phyloP scores from a whole-genome alignment of 441 rosid genomes.

The Croton setiger region DNA sequence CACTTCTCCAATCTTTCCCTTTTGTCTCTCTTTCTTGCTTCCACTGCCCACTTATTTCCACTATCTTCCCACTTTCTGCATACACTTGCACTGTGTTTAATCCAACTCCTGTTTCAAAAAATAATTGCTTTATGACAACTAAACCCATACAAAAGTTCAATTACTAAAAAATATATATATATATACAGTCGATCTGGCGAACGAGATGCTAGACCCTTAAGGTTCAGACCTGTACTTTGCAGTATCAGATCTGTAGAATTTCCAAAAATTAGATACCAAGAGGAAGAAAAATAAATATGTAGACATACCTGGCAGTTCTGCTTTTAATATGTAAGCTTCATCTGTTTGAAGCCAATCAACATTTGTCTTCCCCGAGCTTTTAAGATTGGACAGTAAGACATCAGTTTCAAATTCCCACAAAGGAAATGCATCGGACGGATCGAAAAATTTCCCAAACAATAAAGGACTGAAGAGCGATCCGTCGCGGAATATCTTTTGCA shows the following conservation, averaged over 20 bases:
- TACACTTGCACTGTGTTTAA: conserved; percentile 39
- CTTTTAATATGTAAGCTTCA: conserved; percentile 62
- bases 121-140: no score
- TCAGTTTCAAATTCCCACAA: conserved; percentile 86
- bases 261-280: no score
- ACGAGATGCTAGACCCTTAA: no score
- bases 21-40: conserved; percentile 41
- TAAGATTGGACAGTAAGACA: conserved; percentile 44
- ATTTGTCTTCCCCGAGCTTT: conserved; percentile 50
- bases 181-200: not conserved
- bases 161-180: no score
- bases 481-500: conserved; percentile 66
- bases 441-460: conserved; percentile 81
- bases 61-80: conserved; percentile 57
- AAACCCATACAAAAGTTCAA: no score
- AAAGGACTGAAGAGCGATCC: conserved; percentile 81
- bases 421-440: conserved; percentile 93
- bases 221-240: no score
- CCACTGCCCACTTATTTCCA: conserved; percentile 82
- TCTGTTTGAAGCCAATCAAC: conserved; percentile 80
- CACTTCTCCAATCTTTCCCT: conserved; percentile 73
- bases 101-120: conserved; percentile 43
- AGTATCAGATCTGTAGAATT: no score
- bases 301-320: conserved; percentile 73
- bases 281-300: no score